Evolutionary conservation across 352 stramenopile species (phyloP), one percentile per base, ranked within the genome.

Genomic region (Nothophytophthora sp.): DNA sequence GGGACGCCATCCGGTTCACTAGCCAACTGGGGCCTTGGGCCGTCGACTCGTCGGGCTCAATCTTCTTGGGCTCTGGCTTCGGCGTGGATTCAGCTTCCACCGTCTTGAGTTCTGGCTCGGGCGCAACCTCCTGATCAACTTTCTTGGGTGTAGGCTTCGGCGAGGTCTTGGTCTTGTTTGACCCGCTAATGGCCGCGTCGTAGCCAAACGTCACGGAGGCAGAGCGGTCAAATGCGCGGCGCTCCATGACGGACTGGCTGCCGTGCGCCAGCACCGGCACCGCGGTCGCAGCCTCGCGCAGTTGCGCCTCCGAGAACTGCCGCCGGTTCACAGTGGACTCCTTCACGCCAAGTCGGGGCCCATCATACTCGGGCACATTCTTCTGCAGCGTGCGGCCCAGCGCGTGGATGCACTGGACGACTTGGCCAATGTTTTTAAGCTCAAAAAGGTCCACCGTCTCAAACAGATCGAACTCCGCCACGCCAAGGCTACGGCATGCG

Each of bases 361-460:
- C 84, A 10, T 70, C 57, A 38, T 78, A 94, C n/a, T 84, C 73
- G 0, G 81, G 73, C 19, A 87, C 66, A 16, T 83, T 88, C 70
- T 90, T 91, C 34, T 86, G 77, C 18, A 94, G 64, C 0, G 78
- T 75, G 19, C 83, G 81, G 18, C 83, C 86, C 0, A 96, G 66
- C 1, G 88, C 88, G 30, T 94, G 83, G 45, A 96, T 73, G 55
- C 86, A 95, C 32, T 87, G 82, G 18, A 92, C 77, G 19, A 97
- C 88, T n/a, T 89, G 63, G 20, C 69, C 71, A 3, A 96, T 25
- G 45, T 96, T 92, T 62, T 96, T 96, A 18, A 83, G 76, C 50
- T 96, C 88, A 50, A 83, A 96, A 12, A 97, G 59, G 35, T 96
- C 89, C 11, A 96, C 80, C 1, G 89, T 96, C 62, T 96, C 88